Evolutionary conservation across 768 basidiomycete genomes (phyloP), one percentile per base, ranked within the genome.

Genomic region (Amanita pallidorosea): DNA sequence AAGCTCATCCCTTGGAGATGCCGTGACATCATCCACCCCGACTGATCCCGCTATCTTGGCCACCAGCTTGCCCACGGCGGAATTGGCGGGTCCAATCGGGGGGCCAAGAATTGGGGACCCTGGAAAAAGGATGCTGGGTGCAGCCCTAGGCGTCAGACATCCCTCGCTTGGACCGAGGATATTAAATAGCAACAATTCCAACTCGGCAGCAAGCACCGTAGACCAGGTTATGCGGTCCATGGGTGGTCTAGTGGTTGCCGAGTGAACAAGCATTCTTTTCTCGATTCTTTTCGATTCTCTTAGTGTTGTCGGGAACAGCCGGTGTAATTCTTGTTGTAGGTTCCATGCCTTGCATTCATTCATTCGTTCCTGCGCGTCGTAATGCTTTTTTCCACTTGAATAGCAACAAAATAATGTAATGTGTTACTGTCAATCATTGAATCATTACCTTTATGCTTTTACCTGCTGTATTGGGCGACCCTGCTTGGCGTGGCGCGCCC

Each of bases 41-140:
- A 65, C 76, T 15, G 85, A 88, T 63, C 84, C 85, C 17, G 84
- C 85, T 1, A 84, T 87, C 53, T 62, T 87, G 46, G 72, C 77
- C 11, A 73, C 77, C 20, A 77, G 77, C 59, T 61, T 77, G 56
- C 75, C 76, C 42, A 65, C 73, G 31, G 50, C 51, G 38, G 51
- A 63, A 7, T 12, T 60, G n/a, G 58, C 57, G 36, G 64, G 65
- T 38, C 48, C 60, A 8, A 52, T 61, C n/a, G 63, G 67, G 29
- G 82, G 81, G n/a, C 88, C 88, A 18, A 77, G 83, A 60, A 89
- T 92, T 58, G 89, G 89, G 33, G 87, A 92, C 65, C 86, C 89
- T 29, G 89, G 86, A 36, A 88, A 88, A 70, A 74, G 89, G 60
- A 92, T 92, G 88, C 73, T 92, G 20, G 90, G 88, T 37, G 83